phyloP scores from a whole-genome alignment of 1,284 basidiomycete genomes.

The Malassezia pachydermatis region DNA sequence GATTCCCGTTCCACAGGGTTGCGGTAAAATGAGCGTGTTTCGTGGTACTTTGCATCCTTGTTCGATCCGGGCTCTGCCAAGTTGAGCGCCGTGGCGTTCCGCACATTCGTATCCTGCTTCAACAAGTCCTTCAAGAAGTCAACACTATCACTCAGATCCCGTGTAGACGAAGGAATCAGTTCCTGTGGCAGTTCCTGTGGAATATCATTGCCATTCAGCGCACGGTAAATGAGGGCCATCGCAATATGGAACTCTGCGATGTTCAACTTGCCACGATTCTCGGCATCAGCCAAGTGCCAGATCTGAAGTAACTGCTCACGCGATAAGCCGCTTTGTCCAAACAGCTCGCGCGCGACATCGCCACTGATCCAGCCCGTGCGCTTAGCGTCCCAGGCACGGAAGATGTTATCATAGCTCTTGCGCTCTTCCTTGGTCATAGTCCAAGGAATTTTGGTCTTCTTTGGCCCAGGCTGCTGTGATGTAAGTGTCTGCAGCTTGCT shows the following conservation, averaged over 20 bases:
- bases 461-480: constrained; percentile 58
- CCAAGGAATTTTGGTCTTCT: constrained; percentile 70
- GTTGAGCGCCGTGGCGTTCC: constrained; percentile 50
- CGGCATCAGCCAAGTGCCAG: constrained; percentile 55
- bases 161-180: constrained; percentile 80
- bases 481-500: constrained; percentile 37
- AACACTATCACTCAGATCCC: constrained; percentile 81
- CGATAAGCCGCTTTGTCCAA: constrained; percentile 80
- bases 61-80: constrained; percentile 46
- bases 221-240: constrained; percentile 91
- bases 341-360: constrained; percentile 77
- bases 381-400: constrained; percentile 83
- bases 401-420: constrained; percentile 93
- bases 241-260: constrained; percentile 95
- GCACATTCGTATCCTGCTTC: constrained; percentile 60
- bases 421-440: constrained; percentile 77
- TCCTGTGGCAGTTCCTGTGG: constrained; percentile 78
- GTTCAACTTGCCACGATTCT: constrained; percentile 54
- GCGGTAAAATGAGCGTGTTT: constrained; percentile 60
- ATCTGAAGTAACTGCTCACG: constrained; percentile 86
- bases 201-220: constrained; percentile 71
- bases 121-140: constrained; percentile 82
- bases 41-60: constrained; percentile 51
- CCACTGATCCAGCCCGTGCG: constrained; percentile 79
- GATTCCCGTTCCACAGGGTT: constrained; percentile 50